Percentiles rank a stretch among this genome's conserved stretches.
These are phyloP conservation scores for Phytophthora pseudosyringae DNA, from an alignment of 352 stramenopile genomes.

Conservation along the genomic window DNA sequence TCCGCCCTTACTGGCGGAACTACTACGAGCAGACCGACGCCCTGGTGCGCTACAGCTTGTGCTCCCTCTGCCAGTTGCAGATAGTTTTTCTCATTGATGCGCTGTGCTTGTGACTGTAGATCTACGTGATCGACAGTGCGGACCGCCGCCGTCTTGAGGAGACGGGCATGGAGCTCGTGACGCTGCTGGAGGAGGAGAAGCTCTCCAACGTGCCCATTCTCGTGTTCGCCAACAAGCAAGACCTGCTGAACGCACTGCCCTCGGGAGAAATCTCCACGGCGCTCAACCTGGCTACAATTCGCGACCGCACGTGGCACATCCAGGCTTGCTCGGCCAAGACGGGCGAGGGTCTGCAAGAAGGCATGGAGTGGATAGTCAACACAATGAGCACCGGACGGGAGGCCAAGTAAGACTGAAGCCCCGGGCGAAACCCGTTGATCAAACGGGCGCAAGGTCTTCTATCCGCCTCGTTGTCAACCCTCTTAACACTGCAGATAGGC, in stretches of 20 bases:
- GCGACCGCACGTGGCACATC: conserved; percentile 92
- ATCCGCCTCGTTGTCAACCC: conserved; percentile 13
- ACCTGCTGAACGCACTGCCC: conserved; percentile 93
- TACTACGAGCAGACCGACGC: conserved; percentile 99
- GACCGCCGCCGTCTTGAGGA: conserved; percentile 93
- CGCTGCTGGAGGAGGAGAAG: conserved; percentile 95
- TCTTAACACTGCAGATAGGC: conserved; percentile 22
- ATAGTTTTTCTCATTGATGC: conserved; percentile 1
- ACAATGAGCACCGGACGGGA: conserved; percentile 75
- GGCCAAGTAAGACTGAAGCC: conserved; percentile 59
- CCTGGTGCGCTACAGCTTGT: conserved; percentile 49
- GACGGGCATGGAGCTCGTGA: conserved; percentile 92
- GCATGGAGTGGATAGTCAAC: conserved; percentile 90
- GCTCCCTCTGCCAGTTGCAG: not conserved
- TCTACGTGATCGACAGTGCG: conserved; percentile 96
- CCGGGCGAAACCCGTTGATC: not conserved
- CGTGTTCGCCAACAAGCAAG: conserved; percentile 97
- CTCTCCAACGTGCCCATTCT: conserved; percentile 93
- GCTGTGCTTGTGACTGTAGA: conserved; percentile 41
- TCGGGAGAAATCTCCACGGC: conserved; percentile 91
- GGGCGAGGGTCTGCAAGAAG: conserved; percentile 89
- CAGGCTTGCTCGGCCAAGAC: conserved; percentile 91
- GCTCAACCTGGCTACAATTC: conserved; percentile 89
- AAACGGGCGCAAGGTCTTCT: not conserved
- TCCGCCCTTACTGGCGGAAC: conserved; percentile 99